Evolutionary conservation across 1,284 basidiomycete genomes (phyloP).

Genomic region (Leccinum solheimii): DNA sequence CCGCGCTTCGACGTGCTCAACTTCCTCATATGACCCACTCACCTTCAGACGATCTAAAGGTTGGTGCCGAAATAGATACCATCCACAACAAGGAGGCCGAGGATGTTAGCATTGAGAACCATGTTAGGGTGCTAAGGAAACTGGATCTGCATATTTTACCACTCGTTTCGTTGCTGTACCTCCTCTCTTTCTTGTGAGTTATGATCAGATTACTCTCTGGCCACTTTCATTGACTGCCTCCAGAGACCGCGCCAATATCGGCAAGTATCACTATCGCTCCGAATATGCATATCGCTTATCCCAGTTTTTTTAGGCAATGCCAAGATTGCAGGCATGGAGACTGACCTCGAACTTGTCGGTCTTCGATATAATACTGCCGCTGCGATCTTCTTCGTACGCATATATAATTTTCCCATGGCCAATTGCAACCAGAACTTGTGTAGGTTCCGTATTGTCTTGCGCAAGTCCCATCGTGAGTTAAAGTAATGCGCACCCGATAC

Average conservation of each 20-base stretch:
- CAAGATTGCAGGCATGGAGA: too few species aligned
- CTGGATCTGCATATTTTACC: background rate
- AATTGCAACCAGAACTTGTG: too few species aligned
- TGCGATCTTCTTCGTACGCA: too few species aligned
- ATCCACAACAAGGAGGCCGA: background rate
- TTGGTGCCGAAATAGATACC: background rate
- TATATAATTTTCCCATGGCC: too few species aligned
- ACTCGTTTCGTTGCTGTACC: background rate
- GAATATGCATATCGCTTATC: background rate
- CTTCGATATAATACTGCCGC: too few species aligned
- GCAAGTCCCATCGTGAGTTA: too few species aligned
- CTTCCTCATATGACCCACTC: conserved; percentile 5
- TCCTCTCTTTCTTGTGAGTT: background rate
- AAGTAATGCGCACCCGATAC: too few species aligned
- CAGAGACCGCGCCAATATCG: conserved; percentile 39
- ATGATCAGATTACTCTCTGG: background rate
- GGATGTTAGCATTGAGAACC: background rate
- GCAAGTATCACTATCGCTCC: conserved; percentile 9
- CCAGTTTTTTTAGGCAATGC: background rate
- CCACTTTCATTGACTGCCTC: background rate
- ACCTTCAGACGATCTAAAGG: conserved; percentile 1
- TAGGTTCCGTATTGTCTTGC: too few species aligned
- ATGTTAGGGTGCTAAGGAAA: background rate
- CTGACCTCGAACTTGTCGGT: too few species aligned
- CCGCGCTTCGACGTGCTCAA: background rate